Percentiles rank a stretch among this genome's conserved stretches.
Conservation (phyloP, 2,329 filamentous ascomycete species). For the Tolypocladium cylindrosporum region DNA sequence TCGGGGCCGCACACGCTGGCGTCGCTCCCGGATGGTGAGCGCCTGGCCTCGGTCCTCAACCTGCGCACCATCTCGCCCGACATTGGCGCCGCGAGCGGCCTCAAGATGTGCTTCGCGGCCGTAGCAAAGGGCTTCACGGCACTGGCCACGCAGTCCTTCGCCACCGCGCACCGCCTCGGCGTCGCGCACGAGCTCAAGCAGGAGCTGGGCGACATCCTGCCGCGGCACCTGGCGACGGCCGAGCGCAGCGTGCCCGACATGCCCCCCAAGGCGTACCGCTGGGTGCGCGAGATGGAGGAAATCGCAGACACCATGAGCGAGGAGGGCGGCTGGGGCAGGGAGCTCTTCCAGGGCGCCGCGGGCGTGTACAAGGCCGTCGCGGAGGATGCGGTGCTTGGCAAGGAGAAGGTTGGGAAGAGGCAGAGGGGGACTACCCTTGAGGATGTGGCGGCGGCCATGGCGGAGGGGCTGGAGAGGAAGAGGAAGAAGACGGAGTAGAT, state of each 20-base stretch:
- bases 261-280: conserved; percentile 67
- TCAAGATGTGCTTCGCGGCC: conserved; percentile 58
- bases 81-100: conserved; percentile 45
- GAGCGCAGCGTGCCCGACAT: conserved; percentile 46
- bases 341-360: conserved; percentile 50
- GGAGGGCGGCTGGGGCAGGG: conserved; percentile 50
- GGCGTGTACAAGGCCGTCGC: conserved; percentile 52
- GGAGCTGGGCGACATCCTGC: conserved; percentile 42
- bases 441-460: conserved; percentile 42
- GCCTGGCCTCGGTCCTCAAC: conserved; percentile 34
- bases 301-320: conserved; percentile 56
- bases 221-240: conserved; percentile 33
- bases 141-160: conserved; percentile 60
- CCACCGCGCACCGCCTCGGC: conserved; percentile 54
- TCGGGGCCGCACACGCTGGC: conserved; percentile 37
- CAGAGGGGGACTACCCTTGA: conserved; percentile 45
- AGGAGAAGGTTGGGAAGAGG: conserved; percentile 46
- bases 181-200: conserved; percentile 48
- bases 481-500: conserved; percentile 23
- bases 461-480: conserved; percentile 36
- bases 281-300: conserved; percentile 70
- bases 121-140: conserved; percentile 57
- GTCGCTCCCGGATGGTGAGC: conserved; percentile 27
- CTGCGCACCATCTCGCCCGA: conserved; percentile 35
- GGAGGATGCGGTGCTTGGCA: conserved; percentile 48